phyloP scores from a whole-genome alignment of 78 protist species.

The Dictyostelium citrinum region DNA sequence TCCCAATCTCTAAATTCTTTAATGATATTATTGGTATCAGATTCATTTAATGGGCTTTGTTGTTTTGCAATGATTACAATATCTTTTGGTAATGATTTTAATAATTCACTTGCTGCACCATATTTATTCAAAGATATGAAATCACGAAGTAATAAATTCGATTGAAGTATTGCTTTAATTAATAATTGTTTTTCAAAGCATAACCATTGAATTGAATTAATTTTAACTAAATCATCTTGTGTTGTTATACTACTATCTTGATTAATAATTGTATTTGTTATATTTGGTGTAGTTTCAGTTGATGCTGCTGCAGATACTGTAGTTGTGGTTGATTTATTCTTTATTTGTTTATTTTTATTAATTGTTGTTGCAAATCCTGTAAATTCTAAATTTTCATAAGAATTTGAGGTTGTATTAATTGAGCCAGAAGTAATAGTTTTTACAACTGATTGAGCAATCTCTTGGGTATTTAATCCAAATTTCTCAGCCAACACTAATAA shows the following conservation, averaged over 20 bases:
- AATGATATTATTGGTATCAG: constrained; percentile 24
- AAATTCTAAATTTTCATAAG: not conserved
- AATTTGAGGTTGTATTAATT: not conserved
- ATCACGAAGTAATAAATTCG: constrained; percentile 33
- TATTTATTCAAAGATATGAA: constrained; percentile 3
- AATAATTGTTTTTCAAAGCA: constrained; percentile 17
- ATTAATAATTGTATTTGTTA: not conserved
- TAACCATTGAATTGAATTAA: constrained; percentile 49
- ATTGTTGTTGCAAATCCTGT: not conserved
- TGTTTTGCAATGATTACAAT: not conserved
- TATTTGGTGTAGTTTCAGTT: not conserved
- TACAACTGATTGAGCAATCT: constrained; percentile 47
- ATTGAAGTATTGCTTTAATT: constrained; percentile 36
- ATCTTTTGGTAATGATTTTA: constrained; percentile 39
- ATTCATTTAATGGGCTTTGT: not conserved
- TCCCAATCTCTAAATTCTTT: constrained; percentile 55
- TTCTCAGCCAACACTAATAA: constrained; percentile 41
- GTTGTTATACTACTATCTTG: constrained; percentile 1
- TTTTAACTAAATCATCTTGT: constrained; percentile 24
- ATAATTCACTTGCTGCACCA: not conserved
- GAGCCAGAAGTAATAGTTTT: constrained; percentile 5
- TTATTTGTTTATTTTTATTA: not conserved
- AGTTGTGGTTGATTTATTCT: not conserved
- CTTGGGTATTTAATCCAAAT: constrained; percentile 39
- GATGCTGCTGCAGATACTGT: not conserved